These are phyloP conservation scores for Ilex aquifolium DNA, from an alignment of 257 asterid species.

Conservation along the genomic window DNA sequence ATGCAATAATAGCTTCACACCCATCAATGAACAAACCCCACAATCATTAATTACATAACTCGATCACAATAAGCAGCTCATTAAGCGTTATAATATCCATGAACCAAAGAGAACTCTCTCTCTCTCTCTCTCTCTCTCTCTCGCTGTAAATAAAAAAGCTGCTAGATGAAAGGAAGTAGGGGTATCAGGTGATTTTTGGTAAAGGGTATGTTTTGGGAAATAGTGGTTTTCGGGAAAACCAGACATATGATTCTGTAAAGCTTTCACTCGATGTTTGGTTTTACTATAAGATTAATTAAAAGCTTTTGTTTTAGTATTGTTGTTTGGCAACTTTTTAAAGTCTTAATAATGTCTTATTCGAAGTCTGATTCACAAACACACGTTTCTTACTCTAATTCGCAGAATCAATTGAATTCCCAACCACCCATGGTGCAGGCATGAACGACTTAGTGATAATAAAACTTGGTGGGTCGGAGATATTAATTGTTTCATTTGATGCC, in stretches of 20 bases:
- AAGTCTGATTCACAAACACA: neutral
- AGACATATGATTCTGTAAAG: constrained; percentile 20
- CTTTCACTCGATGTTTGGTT: constrained; percentile 12
- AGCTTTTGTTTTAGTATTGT: no score
- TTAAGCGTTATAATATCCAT: neutral
- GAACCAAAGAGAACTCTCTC: constrained; percentile 6
- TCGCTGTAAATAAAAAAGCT: constrained; percentile 16
- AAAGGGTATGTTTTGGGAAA: neutral
- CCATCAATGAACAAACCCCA: constrained; percentile 23
- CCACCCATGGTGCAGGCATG: no score
- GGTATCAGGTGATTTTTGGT: constrained; percentile 4
- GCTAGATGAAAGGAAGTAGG: constrained; percentile 7
- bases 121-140: neutral
- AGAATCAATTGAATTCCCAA: neutral
- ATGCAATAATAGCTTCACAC: constrained; percentile 46
- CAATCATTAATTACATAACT: constrained; percentile 39
- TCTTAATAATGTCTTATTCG: neutral
- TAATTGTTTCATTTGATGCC: no score
- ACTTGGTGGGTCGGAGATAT: no score
- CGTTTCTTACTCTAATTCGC: neutral
- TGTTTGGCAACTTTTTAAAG: no score
- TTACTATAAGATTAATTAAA: neutral
- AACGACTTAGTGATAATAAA: no score
- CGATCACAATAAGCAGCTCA: constrained; percentile 7
- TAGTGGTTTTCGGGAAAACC: constrained; percentile 7